These are phyloP conservation scores for Gigaspora rosea DNA, from an alignment of 192 early-diverging fungal species.

Conservation along the genomic window DNA sequence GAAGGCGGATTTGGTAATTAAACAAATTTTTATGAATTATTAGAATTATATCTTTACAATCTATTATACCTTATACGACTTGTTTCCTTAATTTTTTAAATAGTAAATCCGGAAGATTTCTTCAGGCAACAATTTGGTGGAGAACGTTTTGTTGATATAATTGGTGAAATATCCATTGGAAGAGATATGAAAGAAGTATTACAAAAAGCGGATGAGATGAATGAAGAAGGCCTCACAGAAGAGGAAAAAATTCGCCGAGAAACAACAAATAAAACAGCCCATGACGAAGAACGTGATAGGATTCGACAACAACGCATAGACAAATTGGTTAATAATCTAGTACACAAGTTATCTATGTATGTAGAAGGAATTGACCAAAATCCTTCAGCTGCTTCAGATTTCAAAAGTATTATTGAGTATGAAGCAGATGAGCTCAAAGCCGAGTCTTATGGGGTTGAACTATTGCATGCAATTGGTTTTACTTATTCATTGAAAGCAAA, in stretches of 20 bases:
- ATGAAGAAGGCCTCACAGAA: constrained; percentile 49
- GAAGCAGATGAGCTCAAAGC: constrained; percentile 88
- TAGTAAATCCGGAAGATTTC: constrained; percentile 91
- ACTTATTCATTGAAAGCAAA: constrained; percentile 88
- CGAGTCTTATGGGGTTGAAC: constrained; percentile 91
- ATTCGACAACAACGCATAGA: constrained; percentile 63
- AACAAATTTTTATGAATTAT: neutral
- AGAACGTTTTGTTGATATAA: constrained; percentile 95
- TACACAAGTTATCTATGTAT: constrained; percentile 77
- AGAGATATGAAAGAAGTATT: constrained; percentile 87
- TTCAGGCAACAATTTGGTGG: constrained; percentile 97
- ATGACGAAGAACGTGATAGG: constrained; percentile 63
- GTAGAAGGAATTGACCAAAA: constrained; percentile 55
- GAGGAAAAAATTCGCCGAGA: constrained; percentile 65
- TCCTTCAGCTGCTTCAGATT: constrained; percentile 49
- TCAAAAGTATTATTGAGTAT: constrained; percentile 64
- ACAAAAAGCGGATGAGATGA: constrained; percentile 52
- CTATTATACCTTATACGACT: neutral
- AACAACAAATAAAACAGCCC: constrained; percentile 43
- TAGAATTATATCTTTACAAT: neutral
- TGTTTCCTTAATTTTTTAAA: constrained; percentile 28
- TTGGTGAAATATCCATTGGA: constrained; percentile 97
- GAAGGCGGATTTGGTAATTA: constrained; percentile 65
- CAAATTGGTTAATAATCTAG: constrained; percentile 72
- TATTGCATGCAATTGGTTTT: constrained; percentile 91